These are phyloP conservation scores for Xerocomus potaroensis DNA, from an alignment of 768 basidiomycete genomes.

Conservation along the genomic window DNA sequence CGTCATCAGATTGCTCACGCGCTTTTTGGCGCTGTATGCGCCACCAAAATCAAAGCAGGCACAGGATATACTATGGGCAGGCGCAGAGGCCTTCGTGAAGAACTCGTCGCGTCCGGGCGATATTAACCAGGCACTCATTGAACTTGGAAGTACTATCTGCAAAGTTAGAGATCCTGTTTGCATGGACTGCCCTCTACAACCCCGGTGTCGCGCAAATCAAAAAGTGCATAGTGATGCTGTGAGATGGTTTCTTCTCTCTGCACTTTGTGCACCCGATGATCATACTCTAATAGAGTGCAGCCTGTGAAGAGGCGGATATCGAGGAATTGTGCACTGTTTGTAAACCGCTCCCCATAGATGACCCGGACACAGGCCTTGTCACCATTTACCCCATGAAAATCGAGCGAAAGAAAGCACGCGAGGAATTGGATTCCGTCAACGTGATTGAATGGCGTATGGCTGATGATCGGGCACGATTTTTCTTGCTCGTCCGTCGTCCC, in stretches of 20 bases:
- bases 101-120: constrained; percentile 61
- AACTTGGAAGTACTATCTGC: constrained; percentile 91
- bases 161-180: constrained; percentile 81
- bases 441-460: constrained; percentile 72
- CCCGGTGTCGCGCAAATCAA: constrained; percentile 64
- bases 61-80: constrained; percentile 78
- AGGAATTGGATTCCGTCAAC: constrained; percentile 81
- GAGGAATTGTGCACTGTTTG: constrained; percentile 76
- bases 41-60: constrained; percentile 75
- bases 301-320: constrained; percentile 46
- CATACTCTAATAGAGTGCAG: neutral
- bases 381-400: constrained; percentile 86
- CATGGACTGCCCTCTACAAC: constrained; percentile 60
- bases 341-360: constrained; percentile 43
- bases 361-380: constrained; percentile 35
- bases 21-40: constrained; percentile 78
- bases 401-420: constrained; percentile 75
- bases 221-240: constrained; percentile 12
- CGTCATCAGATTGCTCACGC: constrained; percentile 79
- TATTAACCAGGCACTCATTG: constrained; percentile 90
- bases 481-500: constrained; percentile 78
- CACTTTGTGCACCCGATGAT: neutral
- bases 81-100: constrained; percentile 66
- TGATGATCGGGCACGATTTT: constrained; percentile 45
- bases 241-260: neutral